Conservation (phyloP, 2,329 filamentous ascomycete species). For the Coniella lustricola region DNA sequence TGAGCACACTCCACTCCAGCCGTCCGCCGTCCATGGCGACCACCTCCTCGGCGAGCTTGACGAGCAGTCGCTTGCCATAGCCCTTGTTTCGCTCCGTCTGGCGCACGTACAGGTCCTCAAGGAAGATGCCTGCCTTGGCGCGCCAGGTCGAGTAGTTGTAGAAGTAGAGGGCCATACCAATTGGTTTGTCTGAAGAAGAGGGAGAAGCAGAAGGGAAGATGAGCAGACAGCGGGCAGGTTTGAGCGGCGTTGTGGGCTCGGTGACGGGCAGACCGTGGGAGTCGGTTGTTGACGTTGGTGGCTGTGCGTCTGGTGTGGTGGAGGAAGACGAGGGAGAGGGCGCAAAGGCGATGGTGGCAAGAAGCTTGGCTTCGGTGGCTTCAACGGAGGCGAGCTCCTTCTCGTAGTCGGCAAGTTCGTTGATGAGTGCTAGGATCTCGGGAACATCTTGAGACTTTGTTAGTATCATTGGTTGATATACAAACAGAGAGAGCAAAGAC, state of each 20-base stretch:
- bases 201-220: conserved; percentile 44
- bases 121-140: conserved; percentile 77
- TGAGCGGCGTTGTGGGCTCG: conserved; percentile 46
- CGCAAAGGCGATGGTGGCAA: conserved; percentile 72
- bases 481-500: not conserved
- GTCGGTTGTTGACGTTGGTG: conserved; percentile 19
- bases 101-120: conserved; percentile 87
- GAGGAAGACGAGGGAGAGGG: conserved; percentile 21
- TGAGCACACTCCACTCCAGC: conserved; percentile 85
- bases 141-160: conserved; percentile 96
- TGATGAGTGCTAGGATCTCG: conserved; percentile 73
- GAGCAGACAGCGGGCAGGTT: conserved; percentile 71
- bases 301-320: conserved; percentile 33
- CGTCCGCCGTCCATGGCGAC: conserved; percentile 63
- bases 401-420: conserved; percentile 83
- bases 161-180: conserved; percentile 84
- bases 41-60: conserved; percentile 72
- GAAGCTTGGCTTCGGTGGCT: conserved; percentile 69
- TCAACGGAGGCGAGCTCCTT: conserved; percentile 66
- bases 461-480: not conserved
- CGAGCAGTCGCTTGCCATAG: conserved; percentile 71
- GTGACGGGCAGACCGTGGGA: conserved; percentile 32
- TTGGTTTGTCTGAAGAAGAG: conserved; percentile 36
- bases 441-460: conserved; percentile 57
- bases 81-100: conserved; percentile 64